Evolutionary conservation across 2,329 filamentous ascomycete species (phyloP).

Genomic region (Mariannaea elegans): DNA sequence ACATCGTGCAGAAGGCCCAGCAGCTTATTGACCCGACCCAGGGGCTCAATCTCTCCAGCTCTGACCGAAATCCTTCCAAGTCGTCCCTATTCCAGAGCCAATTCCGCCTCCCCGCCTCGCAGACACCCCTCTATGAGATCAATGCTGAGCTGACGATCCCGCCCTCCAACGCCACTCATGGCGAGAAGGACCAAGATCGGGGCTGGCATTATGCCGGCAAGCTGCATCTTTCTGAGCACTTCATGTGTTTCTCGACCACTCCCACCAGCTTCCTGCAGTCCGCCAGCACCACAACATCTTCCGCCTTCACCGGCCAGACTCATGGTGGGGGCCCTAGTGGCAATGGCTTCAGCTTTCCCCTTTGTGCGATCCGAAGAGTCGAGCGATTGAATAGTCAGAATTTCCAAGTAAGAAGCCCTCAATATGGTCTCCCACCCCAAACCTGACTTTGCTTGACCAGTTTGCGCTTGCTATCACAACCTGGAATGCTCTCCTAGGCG

Average conservation of each 20-base stretch:
- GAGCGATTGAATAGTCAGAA: constrained; percentile 93
- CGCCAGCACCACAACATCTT: constrained; percentile 81
- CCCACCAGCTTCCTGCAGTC: constrained; percentile 85
- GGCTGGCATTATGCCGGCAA: constrained; percentile 93
- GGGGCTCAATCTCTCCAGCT: constrained; percentile 75
- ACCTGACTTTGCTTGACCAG: constrained; percentile 45
- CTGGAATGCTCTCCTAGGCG: constrained; percentile 80
- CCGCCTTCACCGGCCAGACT: constrained; percentile 89
- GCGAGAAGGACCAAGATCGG: constrained; percentile 74
- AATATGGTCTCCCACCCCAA: constrained; percentile 6
- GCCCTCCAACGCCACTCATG: constrained; percentile 73
- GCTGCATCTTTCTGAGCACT: constrained; percentile 92
- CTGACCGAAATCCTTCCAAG: constrained; percentile 87
- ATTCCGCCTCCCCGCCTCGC: constrained; percentile 91
- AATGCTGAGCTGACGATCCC: constrained; percentile 93
- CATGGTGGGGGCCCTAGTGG: constrained; percentile 91
- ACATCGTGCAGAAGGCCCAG: constrained; percentile 94
- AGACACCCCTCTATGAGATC: constrained; percentile 95
- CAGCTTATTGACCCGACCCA: constrained; percentile 92
- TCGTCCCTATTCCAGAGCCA: constrained; percentile 93
- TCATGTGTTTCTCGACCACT: constrained; percentile 95
- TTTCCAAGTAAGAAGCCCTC: constrained; percentile 65
- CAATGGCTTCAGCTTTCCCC: constrained; percentile 93
- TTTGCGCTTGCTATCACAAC: constrained; percentile 95
- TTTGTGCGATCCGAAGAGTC: constrained; percentile 90